phyloP scores from a whole-genome alignment of 2,329 filamentous ascomycete species.

The Cladosporium sphaerospermum region DNA sequence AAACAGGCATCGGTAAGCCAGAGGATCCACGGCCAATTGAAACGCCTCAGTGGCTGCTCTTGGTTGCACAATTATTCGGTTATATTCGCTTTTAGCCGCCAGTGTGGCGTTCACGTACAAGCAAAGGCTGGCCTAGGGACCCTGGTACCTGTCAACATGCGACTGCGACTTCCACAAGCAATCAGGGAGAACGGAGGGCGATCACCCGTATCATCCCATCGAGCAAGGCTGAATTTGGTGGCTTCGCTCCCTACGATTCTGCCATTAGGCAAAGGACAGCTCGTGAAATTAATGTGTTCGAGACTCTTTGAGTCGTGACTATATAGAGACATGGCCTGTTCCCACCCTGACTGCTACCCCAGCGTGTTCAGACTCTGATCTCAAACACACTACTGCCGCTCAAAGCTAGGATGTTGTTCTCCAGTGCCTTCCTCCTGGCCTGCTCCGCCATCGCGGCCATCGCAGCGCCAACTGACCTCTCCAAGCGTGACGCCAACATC shows the following conservation, averaged over 20 bases:
- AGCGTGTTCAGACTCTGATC: neutral
- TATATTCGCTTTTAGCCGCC: slow-evolving; percentile 3
- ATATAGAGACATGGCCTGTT: slow-evolving; percentile 1
- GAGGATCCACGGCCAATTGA: no score
- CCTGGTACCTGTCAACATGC: slow-evolving; percentile 6
- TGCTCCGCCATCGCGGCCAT: slow-evolving; percentile 9
- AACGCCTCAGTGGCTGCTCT: no score
- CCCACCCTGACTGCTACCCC: neutral
- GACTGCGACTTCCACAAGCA: slow-evolving; percentile 7
- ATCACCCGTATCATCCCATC: neutral
- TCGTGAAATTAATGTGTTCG: neutral
- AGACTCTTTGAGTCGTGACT: slow-evolving; percentile 6
- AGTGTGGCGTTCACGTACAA: slow-evolving; percentile 4
- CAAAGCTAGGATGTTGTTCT: slow-evolving; percentile 9
- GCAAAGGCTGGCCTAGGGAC: neutral
- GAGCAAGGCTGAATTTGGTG: neutral
- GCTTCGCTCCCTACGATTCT: neutral
- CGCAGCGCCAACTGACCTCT: slow-evolving; percentile 6
- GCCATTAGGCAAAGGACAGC: neutral
- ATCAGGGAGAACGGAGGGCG: slow-evolving; percentile 8
- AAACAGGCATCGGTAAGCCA: no score
- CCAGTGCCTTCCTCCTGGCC: slow-evolving; percentile 6
- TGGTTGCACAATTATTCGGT: neutral
- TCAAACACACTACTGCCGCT: slow-evolving; percentile 4
- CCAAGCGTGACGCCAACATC: slow-evolving; percentile 1